phyloP scores from a whole-genome alignment of 768 basidiomycete genomes.

The Tricholoma saponaceum region DNA sequence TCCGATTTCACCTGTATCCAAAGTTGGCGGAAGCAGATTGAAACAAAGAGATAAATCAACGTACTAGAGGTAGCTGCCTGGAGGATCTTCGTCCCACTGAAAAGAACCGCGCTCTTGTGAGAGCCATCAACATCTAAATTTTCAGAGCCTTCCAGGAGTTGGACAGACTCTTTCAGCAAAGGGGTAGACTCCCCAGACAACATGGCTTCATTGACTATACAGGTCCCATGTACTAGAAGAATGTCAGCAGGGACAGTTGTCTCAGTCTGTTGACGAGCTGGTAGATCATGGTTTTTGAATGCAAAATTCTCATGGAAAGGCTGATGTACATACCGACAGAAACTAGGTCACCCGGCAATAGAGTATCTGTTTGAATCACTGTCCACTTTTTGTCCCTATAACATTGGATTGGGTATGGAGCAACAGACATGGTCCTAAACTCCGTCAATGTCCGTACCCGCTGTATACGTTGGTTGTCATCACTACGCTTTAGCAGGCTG shows the following conservation, averaged over 20 bases:
- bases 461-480: constrained; percentile 34
- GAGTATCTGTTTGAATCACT: constrained; percentile 75
- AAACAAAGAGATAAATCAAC: constrained; percentile 8
- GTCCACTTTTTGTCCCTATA: constrained; percentile 80
- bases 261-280: constrained; percentile 70
- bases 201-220: constrained; percentile 99
- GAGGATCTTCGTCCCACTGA: constrained; percentile 95
- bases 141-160: constrained; percentile 72
- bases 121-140: constrained; percentile 78
- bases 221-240: constrained; percentile 85
- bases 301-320: neutral
- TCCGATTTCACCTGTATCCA: constrained; percentile 28
- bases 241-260: constrained; percentile 92
- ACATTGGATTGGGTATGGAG: constrained; percentile 82
- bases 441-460: constrained; percentile 91
- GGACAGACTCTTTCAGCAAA: constrained; percentile 91
- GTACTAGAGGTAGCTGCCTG: constrained; percentile 65
- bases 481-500: neutral
- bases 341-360: constrained; percentile 91
- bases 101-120: constrained; percentile 87
- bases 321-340: constrained; percentile 49
- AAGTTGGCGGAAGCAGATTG: neutral
- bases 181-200: constrained; percentile 98
- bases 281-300: neutral
- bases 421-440: constrained; percentile 95